phyloP scores from a whole-genome alignment of 768 basidiomycete species.

The Termitomyces sp. region DNA sequence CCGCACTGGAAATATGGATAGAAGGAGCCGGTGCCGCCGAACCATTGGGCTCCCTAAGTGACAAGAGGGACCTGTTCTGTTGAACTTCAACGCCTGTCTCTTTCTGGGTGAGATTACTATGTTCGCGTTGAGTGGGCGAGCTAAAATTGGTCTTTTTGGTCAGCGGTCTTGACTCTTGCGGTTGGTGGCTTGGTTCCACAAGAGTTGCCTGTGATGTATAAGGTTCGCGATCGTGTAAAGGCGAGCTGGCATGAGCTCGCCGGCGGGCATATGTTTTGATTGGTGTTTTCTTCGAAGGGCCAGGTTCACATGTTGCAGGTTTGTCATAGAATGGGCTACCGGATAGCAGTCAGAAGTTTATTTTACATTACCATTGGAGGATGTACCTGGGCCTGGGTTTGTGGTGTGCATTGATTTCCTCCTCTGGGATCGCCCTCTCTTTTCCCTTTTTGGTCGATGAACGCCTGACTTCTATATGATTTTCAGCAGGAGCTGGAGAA shows the following conservation, averaged over 20 bases:
- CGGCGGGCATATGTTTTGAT: background rate
- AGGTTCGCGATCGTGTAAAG: background rate
- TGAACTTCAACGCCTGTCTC: background rate
- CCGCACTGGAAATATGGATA: background rate
- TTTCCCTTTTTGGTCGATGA: constrained; percentile 1
- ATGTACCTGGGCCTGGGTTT: constrained; percentile 1
- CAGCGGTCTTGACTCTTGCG: background rate
- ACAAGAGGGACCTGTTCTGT: background rate
- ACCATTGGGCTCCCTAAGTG: background rate
- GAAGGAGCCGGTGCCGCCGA: background rate
- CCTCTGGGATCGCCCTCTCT: background rate
- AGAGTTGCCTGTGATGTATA: constrained; percentile 16
- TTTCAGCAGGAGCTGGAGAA: background rate
- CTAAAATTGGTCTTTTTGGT: background rate
- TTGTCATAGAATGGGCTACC: background rate
- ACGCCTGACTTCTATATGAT: background rate
- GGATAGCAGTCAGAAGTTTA: background rate
- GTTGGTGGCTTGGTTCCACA: constrained; percentile 2
- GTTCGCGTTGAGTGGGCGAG: background rate
- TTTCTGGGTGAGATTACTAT: background rate
- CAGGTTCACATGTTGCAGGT: constrained; percentile 1
- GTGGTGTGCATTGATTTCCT: background rate
- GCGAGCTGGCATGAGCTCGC: background rate
- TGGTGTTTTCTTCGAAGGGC: background rate
- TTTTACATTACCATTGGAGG: background rate